Percentiles rank a stretch among this genome's conserved stretches.
Evolutionary conservation across 257 asterid species (phyloP).

Genomic region (Solanum corneliomulleri): DNA sequence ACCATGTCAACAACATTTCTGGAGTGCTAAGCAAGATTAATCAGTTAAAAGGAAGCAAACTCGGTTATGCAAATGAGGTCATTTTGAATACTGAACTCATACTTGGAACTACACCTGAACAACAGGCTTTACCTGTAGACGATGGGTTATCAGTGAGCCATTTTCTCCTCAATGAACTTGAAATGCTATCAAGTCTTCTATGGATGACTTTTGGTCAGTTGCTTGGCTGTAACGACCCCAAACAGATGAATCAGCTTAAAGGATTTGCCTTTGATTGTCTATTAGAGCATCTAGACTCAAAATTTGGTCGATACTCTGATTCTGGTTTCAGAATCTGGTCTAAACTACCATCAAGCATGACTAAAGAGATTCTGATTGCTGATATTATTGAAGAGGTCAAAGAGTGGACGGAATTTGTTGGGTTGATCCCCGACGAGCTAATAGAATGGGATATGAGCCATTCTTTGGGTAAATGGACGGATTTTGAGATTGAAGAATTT

Average conservation of each 20-base stretch:
- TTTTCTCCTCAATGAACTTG: conserved; percentile 57
- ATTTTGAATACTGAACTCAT: conserved; percentile 57
- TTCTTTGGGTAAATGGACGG: conserved; percentile 54
- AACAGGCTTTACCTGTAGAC: conserved; percentile 13
- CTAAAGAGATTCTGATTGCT: conserved; percentile 30
- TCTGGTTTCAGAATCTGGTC: conserved; percentile 26
- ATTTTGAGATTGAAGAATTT: conserved; percentile 40
- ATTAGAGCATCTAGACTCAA: conserved; percentile 46
- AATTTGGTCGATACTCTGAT: conserved; percentile 28
- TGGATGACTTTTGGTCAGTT: conserved; percentile 49
- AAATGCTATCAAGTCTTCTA: conserved; percentile 51
- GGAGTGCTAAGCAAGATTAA: conserved; percentile 36
- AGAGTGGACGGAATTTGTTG: conserved; percentile 52
- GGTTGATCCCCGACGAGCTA: conserved; percentile 15
- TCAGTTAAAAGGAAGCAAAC: conserved; percentile 42
- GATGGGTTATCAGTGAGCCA: conserved; percentile 39
- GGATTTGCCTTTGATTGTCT: conserved; percentile 54
- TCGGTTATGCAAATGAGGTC: conserved; percentile 43
- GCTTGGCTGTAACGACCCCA: conserved; percentile 35
- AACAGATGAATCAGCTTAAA: conserved; percentile 29
- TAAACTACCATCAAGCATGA: conserved; percentile 42
- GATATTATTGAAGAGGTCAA: conserved; percentile 50
- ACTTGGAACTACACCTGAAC: conserved; percentile 21
- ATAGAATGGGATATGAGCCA: conserved; percentile 44
- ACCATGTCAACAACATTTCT: conserved; percentile 37